Evolutionary conservation across 2,329 filamentous ascomycete species (phyloP).

Genomic region (Colletotrichum spinosum): DNA sequence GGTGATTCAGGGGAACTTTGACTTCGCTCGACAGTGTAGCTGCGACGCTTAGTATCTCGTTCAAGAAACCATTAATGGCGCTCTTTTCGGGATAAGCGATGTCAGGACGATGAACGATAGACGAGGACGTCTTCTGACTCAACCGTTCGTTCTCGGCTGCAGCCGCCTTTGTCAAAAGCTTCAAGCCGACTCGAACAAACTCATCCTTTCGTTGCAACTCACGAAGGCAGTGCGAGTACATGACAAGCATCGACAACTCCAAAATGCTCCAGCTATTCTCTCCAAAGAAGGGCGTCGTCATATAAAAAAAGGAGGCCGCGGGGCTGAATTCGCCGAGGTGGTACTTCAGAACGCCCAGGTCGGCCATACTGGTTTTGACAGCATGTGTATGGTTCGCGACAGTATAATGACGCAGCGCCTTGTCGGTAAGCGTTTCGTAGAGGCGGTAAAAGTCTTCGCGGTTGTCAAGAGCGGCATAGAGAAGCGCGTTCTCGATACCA

Average conservation of each 20-base stretch:
- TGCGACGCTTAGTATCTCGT: slow-evolving; percentile 59
- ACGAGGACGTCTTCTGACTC: slow-evolving; percentile 48
- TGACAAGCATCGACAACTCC: slow-evolving; percentile 84
- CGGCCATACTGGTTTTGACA: slow-evolving; percentile 81
- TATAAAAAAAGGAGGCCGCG: slow-evolving; percentile 82
- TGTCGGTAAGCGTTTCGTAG: slow-evolving; percentile 84
- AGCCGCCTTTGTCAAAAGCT: slow-evolving; percentile 77
- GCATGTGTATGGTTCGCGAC: slow-evolving; percentile 83
- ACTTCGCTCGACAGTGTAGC: slow-evolving; percentile 66
- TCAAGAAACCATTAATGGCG: slow-evolving; percentile 60
- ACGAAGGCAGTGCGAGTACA: slow-evolving; percentile 87
- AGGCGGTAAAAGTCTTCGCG: slow-evolving; percentile 73
- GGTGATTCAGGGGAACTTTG: slow-evolving; percentile 75
- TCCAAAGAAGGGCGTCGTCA: slow-evolving; percentile 82
- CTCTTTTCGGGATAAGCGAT: slow-evolving; percentile 45
- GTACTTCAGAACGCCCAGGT: slow-evolving; percentile 87
- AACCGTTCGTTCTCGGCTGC: slow-evolving; percentile 63
- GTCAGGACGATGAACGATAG: slow-evolving; percentile 36
- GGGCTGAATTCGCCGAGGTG: slow-evolving; percentile 78
- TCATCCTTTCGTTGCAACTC: slow-evolving; percentile 81
- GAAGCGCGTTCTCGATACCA: slow-evolving; percentile 66
- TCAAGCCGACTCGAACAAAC: slow-evolving; percentile 80
- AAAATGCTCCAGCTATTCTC: slow-evolving; percentile 82
- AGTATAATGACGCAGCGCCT: slow-evolving; percentile 84
- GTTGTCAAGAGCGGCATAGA: slow-evolving; percentile 71